Conservation (phyloP, 345 rosid species). For the Lepidium sativum region DNA sequence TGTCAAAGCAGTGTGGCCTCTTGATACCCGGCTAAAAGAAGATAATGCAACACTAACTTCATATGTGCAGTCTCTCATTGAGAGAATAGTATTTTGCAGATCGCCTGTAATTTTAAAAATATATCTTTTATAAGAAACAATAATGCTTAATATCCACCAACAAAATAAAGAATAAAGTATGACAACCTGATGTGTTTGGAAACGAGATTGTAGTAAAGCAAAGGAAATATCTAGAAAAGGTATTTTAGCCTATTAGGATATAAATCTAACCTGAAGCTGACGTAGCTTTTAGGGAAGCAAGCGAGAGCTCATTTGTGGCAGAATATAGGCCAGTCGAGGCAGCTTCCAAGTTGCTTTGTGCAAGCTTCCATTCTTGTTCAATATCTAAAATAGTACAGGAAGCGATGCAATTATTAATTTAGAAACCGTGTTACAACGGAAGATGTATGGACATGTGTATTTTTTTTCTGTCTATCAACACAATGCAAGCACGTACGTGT, state of each 20-base stretch:
- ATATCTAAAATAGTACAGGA: slow-evolving; percentile 35
- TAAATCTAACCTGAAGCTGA: slow-evolving; percentile 65
- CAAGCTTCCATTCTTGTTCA: slow-evolving; percentile 83
- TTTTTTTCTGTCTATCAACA: background rate
- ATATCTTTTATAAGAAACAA: background rate
- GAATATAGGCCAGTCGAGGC: slow-evolving; percentile 68
- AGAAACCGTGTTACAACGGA: background rate
- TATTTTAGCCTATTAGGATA: slow-evolving; percentile 9
- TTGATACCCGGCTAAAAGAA: slow-evolving; percentile 64
- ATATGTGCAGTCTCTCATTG: slow-evolving; percentile 86
- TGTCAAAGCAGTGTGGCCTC: slow-evolving; percentile 85
- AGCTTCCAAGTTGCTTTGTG: slow-evolving; percentile 73
- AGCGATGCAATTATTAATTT: background rate
- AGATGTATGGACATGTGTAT: background rate
- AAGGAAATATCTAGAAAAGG: background rate
- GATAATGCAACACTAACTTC: slow-evolving; percentile 71
- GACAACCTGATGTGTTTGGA: background rate
- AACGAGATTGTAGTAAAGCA: background rate
- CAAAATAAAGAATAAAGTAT: background rate
- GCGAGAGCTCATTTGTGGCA: slow-evolving; percentile 60
- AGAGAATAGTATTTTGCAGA: slow-evolving; percentile 62
- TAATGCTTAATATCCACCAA: background rate
- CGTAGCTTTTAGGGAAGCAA: slow-evolving; percentile 71
- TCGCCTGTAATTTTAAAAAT: slow-evolving; percentile 47
- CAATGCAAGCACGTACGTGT: slow-evolving; percentile 44